These are phyloP conservation scores for Mollisiaceae sp. DNA, from an alignment of 2,329 filamentous ascomycete species.

Conservation along the genomic window DNA sequence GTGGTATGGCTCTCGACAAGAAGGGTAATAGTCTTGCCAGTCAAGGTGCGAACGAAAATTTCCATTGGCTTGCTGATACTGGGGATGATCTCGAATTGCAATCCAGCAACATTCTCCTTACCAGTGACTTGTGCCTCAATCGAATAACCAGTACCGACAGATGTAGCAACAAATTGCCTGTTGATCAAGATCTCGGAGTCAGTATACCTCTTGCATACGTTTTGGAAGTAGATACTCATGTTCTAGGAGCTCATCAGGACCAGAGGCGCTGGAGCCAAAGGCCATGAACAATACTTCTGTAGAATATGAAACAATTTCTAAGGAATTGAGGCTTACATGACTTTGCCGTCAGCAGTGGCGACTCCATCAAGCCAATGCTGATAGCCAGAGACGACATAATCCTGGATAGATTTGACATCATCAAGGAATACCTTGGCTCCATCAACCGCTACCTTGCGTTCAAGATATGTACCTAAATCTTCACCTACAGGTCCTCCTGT, in stretches of 20 bases:
- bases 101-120: conserved; percentile 44
- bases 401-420: conserved; percentile 40
- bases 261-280: too few relatives aligned
- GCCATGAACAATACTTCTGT: too few relatives aligned
- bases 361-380: conserved; percentile 52
- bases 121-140: conserved; percentile 50
- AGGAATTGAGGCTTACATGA: too few relatives aligned
- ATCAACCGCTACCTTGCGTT: conserved; percentile 11
- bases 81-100: conserved; percentile 48
- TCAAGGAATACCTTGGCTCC: background rate
- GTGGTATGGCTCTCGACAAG: conserved; percentile 89
- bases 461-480: conserved; percentile 28
- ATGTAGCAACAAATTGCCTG: conserved; percentile 52
- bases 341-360: conserved; percentile 40
- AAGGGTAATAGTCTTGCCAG: background rate
- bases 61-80: background rate
- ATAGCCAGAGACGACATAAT: conserved; percentile 49
- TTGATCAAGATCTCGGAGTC: too few relatives aligned
- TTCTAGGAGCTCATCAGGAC: too few relatives aligned
- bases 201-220: too few relatives aligned
- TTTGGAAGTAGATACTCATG: too few relatives aligned
- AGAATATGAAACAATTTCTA: too few relatives aligned
- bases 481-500: conserved; percentile 42
- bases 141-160: conserved; percentile 46
- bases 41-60: conserved; percentile 73